Conservation (phyloP, 2,329 filamentous ascomycete species). For the Claviceps fusiformis region DNA sequence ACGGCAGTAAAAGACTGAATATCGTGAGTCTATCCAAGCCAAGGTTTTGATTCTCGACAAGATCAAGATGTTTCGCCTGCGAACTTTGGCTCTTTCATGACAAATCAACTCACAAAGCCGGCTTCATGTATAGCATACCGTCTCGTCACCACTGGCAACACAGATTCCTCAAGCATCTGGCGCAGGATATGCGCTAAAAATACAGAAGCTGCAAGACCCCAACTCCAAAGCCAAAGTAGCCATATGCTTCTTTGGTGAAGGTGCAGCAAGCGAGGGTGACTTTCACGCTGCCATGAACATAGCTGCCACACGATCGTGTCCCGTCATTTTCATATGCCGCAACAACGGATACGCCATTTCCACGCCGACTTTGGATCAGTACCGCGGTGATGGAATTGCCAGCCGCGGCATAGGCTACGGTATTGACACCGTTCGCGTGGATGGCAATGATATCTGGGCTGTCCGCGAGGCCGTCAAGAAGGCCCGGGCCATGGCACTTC, state of each 20-base stretch:
- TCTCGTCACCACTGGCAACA: constrained; percentile 71
- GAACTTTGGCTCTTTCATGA: background rate
- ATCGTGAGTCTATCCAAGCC: constrained; percentile 44
- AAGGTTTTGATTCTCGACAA: background rate
- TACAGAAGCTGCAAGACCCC: constrained; percentile 62
- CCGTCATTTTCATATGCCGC: constrained; percentile 78
- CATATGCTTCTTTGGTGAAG: constrained; percentile 81
- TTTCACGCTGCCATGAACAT: constrained; percentile 89
- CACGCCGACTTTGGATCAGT: constrained; percentile 80
- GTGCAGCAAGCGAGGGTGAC: constrained; percentile 79
- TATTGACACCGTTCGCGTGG: constrained; percentile 84
- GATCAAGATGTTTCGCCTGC: background rate
- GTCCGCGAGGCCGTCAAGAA: constrained; percentile 67
- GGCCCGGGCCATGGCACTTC: constrained; percentile 65
- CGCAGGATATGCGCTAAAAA: constrained; percentile 75
- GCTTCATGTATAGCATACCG: constrained; percentile 52
- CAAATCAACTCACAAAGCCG: background rate
- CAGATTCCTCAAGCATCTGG: constrained; percentile 82
- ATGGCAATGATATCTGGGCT: constrained; percentile 90
- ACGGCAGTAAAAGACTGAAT: constrained; percentile 70
- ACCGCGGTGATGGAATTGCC: constrained; percentile 82
- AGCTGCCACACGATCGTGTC: constrained; percentile 75
- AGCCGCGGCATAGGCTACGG: constrained; percentile 78
- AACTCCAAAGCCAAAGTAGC: constrained; percentile 54
- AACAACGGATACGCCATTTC: constrained; percentile 91